A percentile compares a stretch with the other conserved stretches of the same genome.
These are phyloP conservation scores for Nigrospora oryzae DNA, from an alignment of 2,329 filamentous ascomycete species.

Conservation along the genomic window DNA sequence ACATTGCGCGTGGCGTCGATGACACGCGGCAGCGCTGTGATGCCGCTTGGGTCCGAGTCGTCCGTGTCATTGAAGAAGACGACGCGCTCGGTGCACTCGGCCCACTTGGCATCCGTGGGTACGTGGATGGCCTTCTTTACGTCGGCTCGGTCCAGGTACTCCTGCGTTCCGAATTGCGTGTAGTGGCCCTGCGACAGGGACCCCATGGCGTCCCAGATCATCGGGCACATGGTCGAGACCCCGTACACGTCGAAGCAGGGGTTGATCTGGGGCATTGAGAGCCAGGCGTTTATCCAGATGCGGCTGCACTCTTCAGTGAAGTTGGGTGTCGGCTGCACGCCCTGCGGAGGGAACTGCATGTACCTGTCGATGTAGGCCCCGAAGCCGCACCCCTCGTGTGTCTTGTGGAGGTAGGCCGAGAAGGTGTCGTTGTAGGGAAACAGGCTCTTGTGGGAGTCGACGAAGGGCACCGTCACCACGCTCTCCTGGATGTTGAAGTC, in stretches of 20 bases:
- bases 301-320: conserved; percentile 39
- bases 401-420: conserved; percentile 40
- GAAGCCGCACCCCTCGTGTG: conserved; percentile 48
- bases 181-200: conserved; percentile 58
- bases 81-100: conserved; percentile 10
- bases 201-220: conserved; percentile 49
- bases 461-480: conserved; percentile 42
- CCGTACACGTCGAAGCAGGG: conserved; percentile 67
- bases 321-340: conserved; percentile 42
- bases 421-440: conserved; percentile 51
- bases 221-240: conserved; percentile 57
- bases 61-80: conserved; percentile 36
- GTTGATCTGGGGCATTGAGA: conserved; percentile 44
- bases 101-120: conserved; percentile 28
- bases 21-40: conserved; percentile 56
- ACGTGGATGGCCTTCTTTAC: conserved; percentile 64
- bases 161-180: conserved; percentile 47
- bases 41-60: conserved; percentile 42
- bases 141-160: conserved; percentile 65
- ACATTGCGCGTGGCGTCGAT: conserved; percentile 68
- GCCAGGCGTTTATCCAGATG: conserved; percentile 26
- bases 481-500: conserved; percentile 31
- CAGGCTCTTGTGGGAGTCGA: conserved; percentile 44
- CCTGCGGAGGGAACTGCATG: conserved; percentile 53
- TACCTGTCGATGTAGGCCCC: conserved; percentile 43